Evolutionary conservation across 805 yeast genomes (phyloP).

Genomic region (Martiniozyma abietophila): DNA sequence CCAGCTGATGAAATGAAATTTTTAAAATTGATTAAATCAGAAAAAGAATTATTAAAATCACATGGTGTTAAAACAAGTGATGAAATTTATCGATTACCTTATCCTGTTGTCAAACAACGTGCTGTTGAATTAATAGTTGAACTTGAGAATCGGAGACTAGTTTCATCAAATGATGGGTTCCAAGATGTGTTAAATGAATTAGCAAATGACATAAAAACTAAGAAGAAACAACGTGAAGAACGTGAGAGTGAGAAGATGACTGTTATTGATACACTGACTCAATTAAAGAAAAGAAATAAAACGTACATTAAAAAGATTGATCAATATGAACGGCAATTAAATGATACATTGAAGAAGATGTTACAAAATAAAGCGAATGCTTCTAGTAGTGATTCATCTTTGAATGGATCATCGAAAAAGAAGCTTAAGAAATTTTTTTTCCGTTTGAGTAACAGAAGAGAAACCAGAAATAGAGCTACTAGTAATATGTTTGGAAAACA

Average conservation of each 20-base stretch:
- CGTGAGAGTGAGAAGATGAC: constrained; percentile 33
- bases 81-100: constrained; percentile 31
- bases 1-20: constrained; percentile 63
- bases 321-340: constrained; percentile 41
- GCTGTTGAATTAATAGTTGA: constrained; percentile 70
- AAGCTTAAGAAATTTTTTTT: no score
- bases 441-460: neutral
- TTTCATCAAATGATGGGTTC: constrained; percentile 60
- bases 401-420: no score
- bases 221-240: constrained; percentile 34
- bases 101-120: constrained; percentile 67
- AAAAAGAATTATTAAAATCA: constrained; percentile 26
- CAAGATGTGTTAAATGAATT: constrained; percentile 77
- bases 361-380: no score
- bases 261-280: constrained; percentile 34
- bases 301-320: constrained; percentile 34
- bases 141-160: constrained; percentile 56
- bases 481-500: constrained; percentile 1
- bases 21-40: constrained; percentile 42
- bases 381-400: no score
- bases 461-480: neutral
- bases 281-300: constrained; percentile 36
- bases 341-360: constrained; percentile 26
- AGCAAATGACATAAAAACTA: constrained; percentile 61
- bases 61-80: constrained; percentile 10